Conservation (phyloP, 257 asterid genomes). For the Solanum ahanhuiri region DNA sequence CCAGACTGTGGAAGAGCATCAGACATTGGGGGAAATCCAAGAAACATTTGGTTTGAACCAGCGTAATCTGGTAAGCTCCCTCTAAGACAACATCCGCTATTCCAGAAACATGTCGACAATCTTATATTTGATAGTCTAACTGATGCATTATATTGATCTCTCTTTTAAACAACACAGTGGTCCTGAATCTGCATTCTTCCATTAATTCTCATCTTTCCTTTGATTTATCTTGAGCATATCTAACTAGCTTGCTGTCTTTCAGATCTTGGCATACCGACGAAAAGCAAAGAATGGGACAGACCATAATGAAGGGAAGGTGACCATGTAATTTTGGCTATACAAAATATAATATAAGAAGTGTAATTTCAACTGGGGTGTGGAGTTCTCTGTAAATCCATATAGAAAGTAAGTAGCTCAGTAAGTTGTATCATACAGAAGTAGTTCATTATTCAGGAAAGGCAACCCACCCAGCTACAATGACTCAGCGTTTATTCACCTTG, state of each 20-base stretch:
- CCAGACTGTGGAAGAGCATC: slow-evolving; percentile 47
- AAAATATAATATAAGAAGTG: not conserved
- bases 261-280: slow-evolving; percentile 66
- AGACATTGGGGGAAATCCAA: slow-evolving; percentile 64
- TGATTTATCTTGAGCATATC: not conserved
- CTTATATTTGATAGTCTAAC: not conserved
- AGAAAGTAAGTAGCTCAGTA: not conserved
- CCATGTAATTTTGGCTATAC: not conserved
- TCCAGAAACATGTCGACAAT: not conserved
- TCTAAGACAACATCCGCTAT: not conserved
- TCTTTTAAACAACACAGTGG: not conserved
- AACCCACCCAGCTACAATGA: not conserved
- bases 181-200: not conserved
- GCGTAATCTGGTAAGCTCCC: slow-evolving; percentile 55
- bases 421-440: not conserved
- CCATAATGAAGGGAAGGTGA: slow-evolving; percentile 1
- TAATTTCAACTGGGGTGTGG: not conserved
- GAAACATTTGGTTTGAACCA: slow-evolving; percentile 31
- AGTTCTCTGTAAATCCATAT: slow-evolving; percentile 1
- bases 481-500: not conserved
- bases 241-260: slow-evolving; percentile 8
- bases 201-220: not conserved
- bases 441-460: not conserved
- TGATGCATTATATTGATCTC: not conserved
- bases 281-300: slow-evolving; percentile 20